These are phyloP conservation scores for Phlyctochytrium bullatum DNA, from an alignment of 192 early-diverging fungal genomes.

Conservation along the genomic window DNA sequence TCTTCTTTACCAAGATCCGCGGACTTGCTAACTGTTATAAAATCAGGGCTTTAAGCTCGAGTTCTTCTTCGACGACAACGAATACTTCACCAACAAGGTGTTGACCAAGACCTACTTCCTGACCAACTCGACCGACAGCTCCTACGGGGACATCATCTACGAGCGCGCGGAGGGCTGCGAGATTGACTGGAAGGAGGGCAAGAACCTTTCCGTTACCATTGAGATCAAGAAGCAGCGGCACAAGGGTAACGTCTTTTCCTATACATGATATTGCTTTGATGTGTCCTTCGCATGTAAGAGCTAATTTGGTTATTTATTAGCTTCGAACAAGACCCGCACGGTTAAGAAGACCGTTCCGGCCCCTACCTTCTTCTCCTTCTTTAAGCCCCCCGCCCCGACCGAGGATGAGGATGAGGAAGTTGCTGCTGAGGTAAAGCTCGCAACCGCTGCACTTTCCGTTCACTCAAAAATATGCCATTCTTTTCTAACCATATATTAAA, in stretches of 20 bases:
- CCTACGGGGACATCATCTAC: constrained; percentile 83
- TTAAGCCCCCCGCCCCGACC: constrained; percentile 67
- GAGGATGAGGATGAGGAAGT: constrained; percentile 70
- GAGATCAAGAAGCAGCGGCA: constrained; percentile 99
- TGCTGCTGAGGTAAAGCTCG: constrained; percentile 60
- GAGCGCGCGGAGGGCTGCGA: constrained; percentile 87
- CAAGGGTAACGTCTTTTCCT: constrained; percentile 57
- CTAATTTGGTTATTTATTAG: constrained; percentile 22
- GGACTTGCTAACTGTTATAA: neutral
- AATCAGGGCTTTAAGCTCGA: constrained; percentile 81
- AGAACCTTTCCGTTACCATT: constrained; percentile 88
- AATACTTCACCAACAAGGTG: constrained; percentile 81
- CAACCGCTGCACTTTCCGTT: constrained; percentile 55
- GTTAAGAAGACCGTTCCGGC: constrained; percentile 96
- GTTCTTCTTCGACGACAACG: constrained; percentile 88
- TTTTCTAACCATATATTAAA: constrained; percentile 38
- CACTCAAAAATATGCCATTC: constrained; percentile 41
- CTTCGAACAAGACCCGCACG: constrained; percentile 95
- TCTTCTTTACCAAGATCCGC: neutral
- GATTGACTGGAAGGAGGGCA: constrained; percentile 96
- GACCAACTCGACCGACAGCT: constrained; percentile 63
- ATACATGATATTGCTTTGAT: neutral
- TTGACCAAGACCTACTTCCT: constrained; percentile 95
- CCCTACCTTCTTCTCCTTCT: constrained; percentile 98
- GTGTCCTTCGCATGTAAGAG: neutral